These are phyloP conservation scores for Fusarium ramigenum DNA, from an alignment of 2,329 filamentous ascomycete genomes.

Conservation along the genomic window DNA sequence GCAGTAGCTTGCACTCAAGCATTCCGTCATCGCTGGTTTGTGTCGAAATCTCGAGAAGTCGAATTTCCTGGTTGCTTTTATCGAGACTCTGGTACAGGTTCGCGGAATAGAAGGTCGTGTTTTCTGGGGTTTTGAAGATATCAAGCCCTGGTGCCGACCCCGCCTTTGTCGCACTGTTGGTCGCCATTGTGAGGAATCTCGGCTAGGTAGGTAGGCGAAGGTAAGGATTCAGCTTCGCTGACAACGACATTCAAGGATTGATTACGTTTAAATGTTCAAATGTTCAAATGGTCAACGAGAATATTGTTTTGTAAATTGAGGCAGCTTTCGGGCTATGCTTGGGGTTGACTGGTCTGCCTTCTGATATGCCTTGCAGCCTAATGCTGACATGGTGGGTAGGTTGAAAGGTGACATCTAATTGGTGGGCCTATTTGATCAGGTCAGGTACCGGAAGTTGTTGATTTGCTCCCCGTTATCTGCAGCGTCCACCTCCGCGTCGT, in stretches of 20 bases:
- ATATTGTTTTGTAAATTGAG: too few species aligned
- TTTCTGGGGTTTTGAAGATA: not conserved
- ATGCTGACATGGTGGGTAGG: too few species aligned
- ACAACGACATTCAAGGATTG: too few species aligned
- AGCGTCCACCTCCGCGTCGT: not conserved
- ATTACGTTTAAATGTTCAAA: too few species aligned
- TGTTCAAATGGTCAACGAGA: too few species aligned
- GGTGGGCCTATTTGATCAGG: not conserved
- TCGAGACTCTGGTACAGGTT: not conserved
- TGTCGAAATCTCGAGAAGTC: not conserved
- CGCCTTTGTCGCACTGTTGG: accelerated
- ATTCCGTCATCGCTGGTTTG: not conserved
- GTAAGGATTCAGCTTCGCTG: too few species aligned
- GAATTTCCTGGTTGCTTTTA: accelerated
- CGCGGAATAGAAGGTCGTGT: accelerated
- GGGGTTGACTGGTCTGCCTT: too few species aligned
- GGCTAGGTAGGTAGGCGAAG: too few species aligned
- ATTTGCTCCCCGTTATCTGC: too few species aligned
- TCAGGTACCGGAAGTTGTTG: not conserved
- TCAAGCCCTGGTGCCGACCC: accelerated
- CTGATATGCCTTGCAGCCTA: too few species aligned
- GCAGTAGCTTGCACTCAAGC: accelerated
- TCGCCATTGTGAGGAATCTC: not conserved
- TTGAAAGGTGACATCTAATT: too few species aligned
- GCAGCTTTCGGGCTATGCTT: too few species aligned